These are phyloP conservation scores for Neurospora sp. DNA, from an alignment of 495 filamentous ascomycete genomes.

Conservation along the genomic window DNA sequence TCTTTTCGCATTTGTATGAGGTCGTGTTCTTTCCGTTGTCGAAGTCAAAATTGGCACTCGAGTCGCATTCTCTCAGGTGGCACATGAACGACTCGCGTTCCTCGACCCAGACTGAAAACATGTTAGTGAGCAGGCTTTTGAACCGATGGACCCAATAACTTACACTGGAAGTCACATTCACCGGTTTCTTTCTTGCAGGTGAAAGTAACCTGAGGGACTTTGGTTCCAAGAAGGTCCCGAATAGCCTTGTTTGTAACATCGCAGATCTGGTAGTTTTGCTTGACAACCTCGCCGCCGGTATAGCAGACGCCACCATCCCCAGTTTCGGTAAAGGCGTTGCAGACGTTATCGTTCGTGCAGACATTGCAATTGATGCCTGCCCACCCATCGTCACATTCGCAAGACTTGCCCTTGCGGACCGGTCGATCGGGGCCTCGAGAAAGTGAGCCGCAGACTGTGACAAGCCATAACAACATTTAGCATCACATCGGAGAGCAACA, in stretches of 20 bases:
- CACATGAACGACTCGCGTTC: slow-evolving; percentile 95
- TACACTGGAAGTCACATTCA: slow-evolving; percentile 89
- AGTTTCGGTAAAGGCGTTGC: slow-evolving; percentile 72
- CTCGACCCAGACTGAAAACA: slow-evolving; percentile 72
- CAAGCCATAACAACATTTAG: slow-evolving; percentile 6
- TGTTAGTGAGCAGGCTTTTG: slow-evolving; percentile 27
- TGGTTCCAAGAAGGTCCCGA: slow-evolving; percentile 67
- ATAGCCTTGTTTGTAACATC: slow-evolving; percentile 94
- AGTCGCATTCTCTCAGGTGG: slow-evolving; percentile 69
- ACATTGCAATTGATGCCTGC: slow-evolving; percentile 98
- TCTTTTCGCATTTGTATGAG: slow-evolving; percentile 70
- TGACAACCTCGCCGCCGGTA: slow-evolving; percentile 76
- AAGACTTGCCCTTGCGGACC: slow-evolving; percentile 54
- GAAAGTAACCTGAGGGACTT: slow-evolving; percentile 88
- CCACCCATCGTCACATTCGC: slow-evolving; percentile 91
- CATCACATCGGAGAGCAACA: neutral
- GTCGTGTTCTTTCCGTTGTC: slow-evolving; percentile 60
- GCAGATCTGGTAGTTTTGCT: slow-evolving; percentile 95
- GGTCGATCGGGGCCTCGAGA: slow-evolving; percentile 65
- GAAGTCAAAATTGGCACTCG: slow-evolving; percentile 53
- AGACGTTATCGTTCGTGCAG: slow-evolving; percentile 72
- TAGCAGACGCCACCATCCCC: slow-evolving; percentile 80
- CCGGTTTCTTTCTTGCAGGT: slow-evolving; percentile 64
- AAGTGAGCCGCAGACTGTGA: slow-evolving; percentile 72
- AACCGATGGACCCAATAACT: slow-evolving; percentile 13